Evolutionary conservation across 1,284 basidiomycete genomes (phyloP).

Genomic region (Ustilago sp.): DNA sequence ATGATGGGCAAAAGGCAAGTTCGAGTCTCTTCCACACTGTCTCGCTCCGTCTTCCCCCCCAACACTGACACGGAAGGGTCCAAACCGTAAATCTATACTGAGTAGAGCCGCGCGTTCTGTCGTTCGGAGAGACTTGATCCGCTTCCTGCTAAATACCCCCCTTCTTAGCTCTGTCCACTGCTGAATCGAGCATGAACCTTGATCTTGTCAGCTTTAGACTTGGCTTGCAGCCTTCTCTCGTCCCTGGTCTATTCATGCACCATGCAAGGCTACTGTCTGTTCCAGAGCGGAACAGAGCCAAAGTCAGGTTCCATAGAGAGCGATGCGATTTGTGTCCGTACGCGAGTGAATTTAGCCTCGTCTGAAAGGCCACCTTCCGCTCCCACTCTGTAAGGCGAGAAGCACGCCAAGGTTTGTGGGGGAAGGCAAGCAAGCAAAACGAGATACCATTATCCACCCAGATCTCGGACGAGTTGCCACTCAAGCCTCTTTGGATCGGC

Average conservation of each 20-base stretch:
- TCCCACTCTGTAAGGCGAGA: background rate
- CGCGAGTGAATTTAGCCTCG: background rate
- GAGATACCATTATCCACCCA: background rate
- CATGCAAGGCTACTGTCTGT: background rate
- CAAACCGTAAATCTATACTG: conserved; percentile 1
- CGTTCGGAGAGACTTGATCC: conserved; percentile 4
- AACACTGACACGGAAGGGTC: conserved; percentile 5
- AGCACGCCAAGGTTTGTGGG: background rate
- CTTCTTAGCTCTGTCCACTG: background rate
- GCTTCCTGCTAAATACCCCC: background rate
- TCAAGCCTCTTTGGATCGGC: conserved; percentile 5
- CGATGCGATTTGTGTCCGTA: background rate
- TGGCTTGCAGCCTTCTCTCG: background rate
- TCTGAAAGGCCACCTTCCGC: background rate
- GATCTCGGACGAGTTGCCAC: background rate
- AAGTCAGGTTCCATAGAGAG: background rate
- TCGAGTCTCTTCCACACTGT: background rate
- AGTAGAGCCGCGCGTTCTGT: background rate
- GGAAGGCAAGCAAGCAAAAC: background rate
- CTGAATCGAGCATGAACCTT: background rate
- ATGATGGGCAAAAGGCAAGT: background rate
- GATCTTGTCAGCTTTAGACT: background rate
- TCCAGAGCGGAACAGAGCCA: background rate
- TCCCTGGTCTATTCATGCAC: conserved; percentile 15
- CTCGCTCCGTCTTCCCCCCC: background rate